These are phyloP conservation scores for Citrus hindsii DNA, from an alignment of 345 rosid species.

Conservation along the genomic window DNA sequence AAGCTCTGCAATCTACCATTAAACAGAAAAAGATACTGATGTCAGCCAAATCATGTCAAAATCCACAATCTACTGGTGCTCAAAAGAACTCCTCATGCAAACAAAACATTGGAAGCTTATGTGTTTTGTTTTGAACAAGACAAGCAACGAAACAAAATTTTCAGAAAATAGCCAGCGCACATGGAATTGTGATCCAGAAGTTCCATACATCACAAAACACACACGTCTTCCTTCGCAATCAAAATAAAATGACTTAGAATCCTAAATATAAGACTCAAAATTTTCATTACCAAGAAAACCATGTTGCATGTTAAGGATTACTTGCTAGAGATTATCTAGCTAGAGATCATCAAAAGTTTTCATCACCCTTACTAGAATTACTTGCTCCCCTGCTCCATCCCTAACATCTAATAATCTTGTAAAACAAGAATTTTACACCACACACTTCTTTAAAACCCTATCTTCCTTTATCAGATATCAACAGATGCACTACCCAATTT, in stretches of 20 bases:
- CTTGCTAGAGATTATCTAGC: no score
- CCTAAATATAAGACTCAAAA: not conserved
- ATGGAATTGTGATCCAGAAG: not conserved
- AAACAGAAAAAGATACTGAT: not conserved
- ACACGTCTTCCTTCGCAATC: not conserved
- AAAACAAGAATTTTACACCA: not conserved
- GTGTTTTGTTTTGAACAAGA: not conserved
- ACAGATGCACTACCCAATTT: not conserved
- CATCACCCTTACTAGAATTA: not conserved
- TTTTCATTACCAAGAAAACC: no score
- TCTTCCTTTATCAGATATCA: not conserved
- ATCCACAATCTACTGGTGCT: not conserved
- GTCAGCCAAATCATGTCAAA: not conserved
- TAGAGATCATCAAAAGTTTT: no score
- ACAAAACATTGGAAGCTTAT: not conserved
- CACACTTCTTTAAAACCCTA: not conserved
- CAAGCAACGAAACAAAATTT: no score
- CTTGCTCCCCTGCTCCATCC: not conserved
- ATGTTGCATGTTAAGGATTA: no score
- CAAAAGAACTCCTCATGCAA: not conserved
- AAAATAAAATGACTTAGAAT: not conserved
- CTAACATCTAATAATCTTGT: not conserved
- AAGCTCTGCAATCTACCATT: slow-evolving; percentile 16
- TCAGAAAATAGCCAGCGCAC: not conserved
- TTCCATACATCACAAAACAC: not conserved